Evolutionary conservation across 1,284 basidiomycete genomes (phyloP).

Genomic region (Athelia sp.): DNA sequence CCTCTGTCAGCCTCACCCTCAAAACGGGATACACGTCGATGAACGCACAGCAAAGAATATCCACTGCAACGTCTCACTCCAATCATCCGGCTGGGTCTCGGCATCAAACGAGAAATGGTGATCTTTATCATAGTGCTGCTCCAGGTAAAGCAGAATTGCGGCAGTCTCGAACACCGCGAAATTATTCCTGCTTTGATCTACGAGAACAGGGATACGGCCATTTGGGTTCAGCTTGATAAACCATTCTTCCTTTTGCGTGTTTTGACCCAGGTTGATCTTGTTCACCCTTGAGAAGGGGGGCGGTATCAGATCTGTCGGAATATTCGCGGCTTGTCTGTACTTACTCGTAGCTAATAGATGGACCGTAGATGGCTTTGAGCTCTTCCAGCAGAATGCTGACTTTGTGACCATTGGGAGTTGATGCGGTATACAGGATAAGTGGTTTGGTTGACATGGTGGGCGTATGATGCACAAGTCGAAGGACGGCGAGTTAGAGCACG

Average conservation of each 20-base stretch:
- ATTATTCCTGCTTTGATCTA: conserved; percentile 44
- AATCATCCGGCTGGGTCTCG: conserved; percentile 36
- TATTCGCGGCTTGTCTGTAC: conserved; percentile 10
- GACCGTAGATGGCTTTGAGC: conserved; percentile 53
- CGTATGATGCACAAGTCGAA: no score
- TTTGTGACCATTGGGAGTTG: conserved; percentile 70
- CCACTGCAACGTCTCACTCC: conserved; percentile 70
- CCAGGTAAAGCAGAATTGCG: conserved; percentile 65
- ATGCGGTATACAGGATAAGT: conserved; percentile 57
- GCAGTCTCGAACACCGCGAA: conserved; percentile 65
- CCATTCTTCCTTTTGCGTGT: conserved; percentile 54
- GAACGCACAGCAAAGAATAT: conserved; percentile 65
- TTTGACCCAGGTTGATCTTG: conserved; percentile 44
- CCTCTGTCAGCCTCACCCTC: neutral
- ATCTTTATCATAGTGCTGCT: conserved; percentile 55
- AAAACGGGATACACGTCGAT: no score
- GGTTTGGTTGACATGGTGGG: conserved; percentile 22
- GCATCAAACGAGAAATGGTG: conserved; percentile 51
- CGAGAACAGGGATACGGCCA: conserved; percentile 57
- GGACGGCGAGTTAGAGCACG: no score
- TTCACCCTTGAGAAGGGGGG: conserved; percentile 36
- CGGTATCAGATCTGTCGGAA: conserved; percentile 5
- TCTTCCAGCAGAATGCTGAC: conserved; percentile 66
- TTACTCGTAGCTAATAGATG: conserved; percentile 54
- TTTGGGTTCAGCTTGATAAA: conserved; percentile 65